These are phyloP conservation scores for Lasiosphaeriaceae sp. DNA, from an alignment of 495 filamentous ascomycete species.

Conservation along the genomic window DNA sequence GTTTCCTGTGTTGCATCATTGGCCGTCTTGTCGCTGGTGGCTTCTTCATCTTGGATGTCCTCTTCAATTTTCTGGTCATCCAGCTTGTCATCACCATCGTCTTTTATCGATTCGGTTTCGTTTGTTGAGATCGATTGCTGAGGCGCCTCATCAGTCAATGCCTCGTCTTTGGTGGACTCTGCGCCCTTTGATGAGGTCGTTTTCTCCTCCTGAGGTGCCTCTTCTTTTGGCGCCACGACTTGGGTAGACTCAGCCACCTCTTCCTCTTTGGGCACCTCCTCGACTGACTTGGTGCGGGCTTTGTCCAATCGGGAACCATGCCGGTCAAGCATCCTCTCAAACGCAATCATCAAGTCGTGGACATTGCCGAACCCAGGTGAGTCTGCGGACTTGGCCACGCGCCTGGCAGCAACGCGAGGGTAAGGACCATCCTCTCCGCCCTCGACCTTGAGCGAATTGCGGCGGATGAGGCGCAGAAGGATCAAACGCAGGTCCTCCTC, in stretches of 20 bases:
- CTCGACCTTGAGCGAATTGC: slow-evolving; percentile 51
- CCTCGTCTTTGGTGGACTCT: too few species aligned
- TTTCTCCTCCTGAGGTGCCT: too few species aligned
- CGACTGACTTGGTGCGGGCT: neutral
- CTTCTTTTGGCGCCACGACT: slow-evolving; percentile 11
- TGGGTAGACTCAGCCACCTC: neutral
- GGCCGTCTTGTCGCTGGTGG: too few species aligned
- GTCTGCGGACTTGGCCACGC: slow-evolving; percentile 52
- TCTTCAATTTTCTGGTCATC: too few species aligned
- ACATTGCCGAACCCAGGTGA: slow-evolving; percentile 61
- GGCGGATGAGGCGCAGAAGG: slow-evolving; percentile 42
- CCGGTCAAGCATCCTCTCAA: slow-evolving; percentile 46
- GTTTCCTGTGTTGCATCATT: too few species aligned
- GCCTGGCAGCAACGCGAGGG: slow-evolving; percentile 51
- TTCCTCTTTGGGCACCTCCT: neutral
- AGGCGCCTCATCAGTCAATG: too few species aligned
- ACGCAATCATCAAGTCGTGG: slow-evolving; percentile 52
- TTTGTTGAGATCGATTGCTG: too few species aligned
- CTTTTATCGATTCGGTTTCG: too few species aligned
- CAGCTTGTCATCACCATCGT: too few species aligned
- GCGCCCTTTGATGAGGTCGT: too few species aligned
- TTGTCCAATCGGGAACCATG: slow-evolving; percentile 49
- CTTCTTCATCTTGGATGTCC: too few species aligned
- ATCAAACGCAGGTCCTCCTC: slow-evolving; percentile 56
- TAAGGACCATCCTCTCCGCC: slow-evolving; percentile 54